These are phyloP conservation scores for Calamus simplicifolius DNA, from an alignment of 176 grass and related monocot species.

Conservation along the genomic window DNA sequence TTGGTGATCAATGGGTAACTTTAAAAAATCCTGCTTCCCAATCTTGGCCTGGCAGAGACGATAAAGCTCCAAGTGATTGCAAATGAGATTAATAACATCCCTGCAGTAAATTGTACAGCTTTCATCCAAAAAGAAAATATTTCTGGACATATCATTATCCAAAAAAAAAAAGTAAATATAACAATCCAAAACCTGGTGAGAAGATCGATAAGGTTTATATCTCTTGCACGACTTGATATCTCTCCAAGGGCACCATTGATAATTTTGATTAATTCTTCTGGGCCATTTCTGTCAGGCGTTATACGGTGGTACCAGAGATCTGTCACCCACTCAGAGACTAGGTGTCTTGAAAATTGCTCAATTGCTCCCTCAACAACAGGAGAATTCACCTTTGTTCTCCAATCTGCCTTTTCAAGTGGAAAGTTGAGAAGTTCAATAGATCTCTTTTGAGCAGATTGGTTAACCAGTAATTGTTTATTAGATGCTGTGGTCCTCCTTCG, in stretches of 20 bases:
- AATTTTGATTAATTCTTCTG: conserved; percentile 58
- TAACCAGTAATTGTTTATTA: conserved; percentile 4
- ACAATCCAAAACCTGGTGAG: conserved; percentile 57
- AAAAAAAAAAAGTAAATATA: no score
- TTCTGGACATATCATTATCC: no score
- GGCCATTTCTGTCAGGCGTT: conserved; percentile 85
- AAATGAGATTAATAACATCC: conserved; percentile 71
- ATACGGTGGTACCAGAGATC: conserved; percentile 95
- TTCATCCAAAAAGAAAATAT: no score
- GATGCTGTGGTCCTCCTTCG: conserved; percentile 44
- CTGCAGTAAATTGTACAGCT: conserved; percentile 26
- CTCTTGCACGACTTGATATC: conserved; percentile 69
- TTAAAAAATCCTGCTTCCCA: conserved; percentile 76
- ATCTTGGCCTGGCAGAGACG: conserved; percentile 74
- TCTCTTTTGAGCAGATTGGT: conserved; percentile 32
- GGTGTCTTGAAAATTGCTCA: conserved; percentile 78
- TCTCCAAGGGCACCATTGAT: conserved; percentile 69
- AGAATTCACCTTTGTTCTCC: conserved; percentile 86
- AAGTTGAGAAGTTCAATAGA: conserved; percentile 36
- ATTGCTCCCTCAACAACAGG: conserved; percentile 79
- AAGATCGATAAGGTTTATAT: conserved; percentile 73
- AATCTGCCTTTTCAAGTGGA: conserved; percentile 30
- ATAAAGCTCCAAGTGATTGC: conserved; percentile 80
- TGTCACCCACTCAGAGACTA: conserved; percentile 82
- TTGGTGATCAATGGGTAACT: conserved; percentile 45